Conservation (phyloP, 202 grass and related monocot genomes). For the Eragrostis tef region DNA sequence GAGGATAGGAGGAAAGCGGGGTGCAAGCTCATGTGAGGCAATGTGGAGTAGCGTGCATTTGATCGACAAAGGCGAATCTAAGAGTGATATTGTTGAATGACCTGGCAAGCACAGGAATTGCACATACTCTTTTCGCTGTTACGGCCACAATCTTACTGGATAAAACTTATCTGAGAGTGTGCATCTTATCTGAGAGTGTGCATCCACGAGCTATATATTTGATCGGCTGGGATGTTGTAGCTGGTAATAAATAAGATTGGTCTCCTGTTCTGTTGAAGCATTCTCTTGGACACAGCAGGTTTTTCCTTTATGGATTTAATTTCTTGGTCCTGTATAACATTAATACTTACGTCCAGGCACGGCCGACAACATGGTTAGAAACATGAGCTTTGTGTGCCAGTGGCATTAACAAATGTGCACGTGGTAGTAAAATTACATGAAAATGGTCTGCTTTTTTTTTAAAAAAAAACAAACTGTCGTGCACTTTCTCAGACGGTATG, state of each 20-base stretch:
- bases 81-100: slow-evolving; percentile 42
- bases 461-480: too few relatives aligned
- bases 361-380: neutral
- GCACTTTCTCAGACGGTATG: too few relatives aligned
- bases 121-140: too few relatives aligned
- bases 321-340: neutral
- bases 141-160: too few relatives aligned
- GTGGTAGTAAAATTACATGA: too few relatives aligned
- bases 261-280: neutral
- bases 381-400: neutral
- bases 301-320: neutral
- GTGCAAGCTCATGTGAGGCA: slow-evolving; percentile 37
- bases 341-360: neutral
- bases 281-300: neutral
- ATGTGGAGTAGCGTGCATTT: slow-evolving; percentile 2
- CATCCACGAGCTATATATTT: neutral
- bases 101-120: neutral
- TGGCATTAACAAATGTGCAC: too few relatives aligned
- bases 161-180: too few relatives aligned
- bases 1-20: slow-evolving; percentile 20
- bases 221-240: neutral
- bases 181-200: neutral
- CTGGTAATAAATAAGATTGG: neutral
- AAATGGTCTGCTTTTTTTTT: too few relatives aligned
- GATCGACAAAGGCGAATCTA: slow-evolving; percentile 45